Evolutionary conservation across 2,329 filamentous ascomycete genomes (phyloP).

Genomic region (Aureobasidium lini): DNA sequence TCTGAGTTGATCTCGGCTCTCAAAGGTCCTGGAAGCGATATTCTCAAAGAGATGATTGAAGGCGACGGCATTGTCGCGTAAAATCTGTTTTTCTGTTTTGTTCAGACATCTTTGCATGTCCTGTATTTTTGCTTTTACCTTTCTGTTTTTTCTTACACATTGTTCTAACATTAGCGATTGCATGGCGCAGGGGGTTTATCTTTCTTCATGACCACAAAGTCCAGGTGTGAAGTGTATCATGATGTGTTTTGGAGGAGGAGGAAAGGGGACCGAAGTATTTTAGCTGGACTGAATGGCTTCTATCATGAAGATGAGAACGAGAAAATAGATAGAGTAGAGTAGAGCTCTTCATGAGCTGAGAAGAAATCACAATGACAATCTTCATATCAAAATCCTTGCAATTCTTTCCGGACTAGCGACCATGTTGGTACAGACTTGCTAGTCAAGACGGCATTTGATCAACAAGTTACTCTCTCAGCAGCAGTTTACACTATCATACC

Average conservation of each 20-base stretch:
- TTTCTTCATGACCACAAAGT: no score
- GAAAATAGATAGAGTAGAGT: slow-evolving; percentile 5
- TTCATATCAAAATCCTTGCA: background rate
- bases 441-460: no score
- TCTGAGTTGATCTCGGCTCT: slow-evolving; percentile 28
- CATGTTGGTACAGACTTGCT: no score
- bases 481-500: no score
- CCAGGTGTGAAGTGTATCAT: background rate
- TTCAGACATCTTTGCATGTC: background rate
- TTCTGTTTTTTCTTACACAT: background rate
- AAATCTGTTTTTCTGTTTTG: background rate
- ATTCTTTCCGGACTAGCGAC: no score
- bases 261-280: background rate
- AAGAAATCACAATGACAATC: background rate
- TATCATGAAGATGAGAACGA: background rate
- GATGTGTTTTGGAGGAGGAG: background rate
- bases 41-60: slow-evolving; percentile 31
- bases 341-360: background rate
- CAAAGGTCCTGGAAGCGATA: slow-evolving; percentile 28
- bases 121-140: background rate
- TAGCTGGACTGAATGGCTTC: background rate
- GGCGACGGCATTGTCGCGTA: slow-evolving; percentile 20
- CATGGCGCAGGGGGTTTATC: background rate
- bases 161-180: slow-evolving; percentile 1
- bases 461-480: no score